Percentiles rank a stretch among this genome's conserved stretches.
Evolutionary conservation across 1,284 basidiomycete genomes (phyloP).

Genomic region (Puccinia horiana): DNA sequence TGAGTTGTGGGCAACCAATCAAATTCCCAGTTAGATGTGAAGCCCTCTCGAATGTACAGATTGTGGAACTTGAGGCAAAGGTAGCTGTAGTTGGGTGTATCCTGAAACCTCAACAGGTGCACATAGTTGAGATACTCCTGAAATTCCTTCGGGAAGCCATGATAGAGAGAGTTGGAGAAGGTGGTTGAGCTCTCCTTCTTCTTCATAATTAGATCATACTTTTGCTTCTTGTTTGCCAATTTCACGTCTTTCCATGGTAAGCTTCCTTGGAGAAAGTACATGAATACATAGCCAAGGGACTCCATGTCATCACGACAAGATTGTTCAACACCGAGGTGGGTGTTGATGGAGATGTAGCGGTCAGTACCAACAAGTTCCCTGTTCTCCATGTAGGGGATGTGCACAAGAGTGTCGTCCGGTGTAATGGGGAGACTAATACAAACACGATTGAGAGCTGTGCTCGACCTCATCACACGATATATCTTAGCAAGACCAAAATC

Average conservation of each 20-base stretch:
- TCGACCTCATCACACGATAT: conserved; percentile 98
- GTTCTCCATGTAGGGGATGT: conserved; percentile 99
- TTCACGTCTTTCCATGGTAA: conserved; percentile 35
- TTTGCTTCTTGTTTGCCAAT: conserved; percentile 11
- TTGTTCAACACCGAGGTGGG: conserved; percentile 95
- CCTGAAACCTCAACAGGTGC: conserved; percentile 44
- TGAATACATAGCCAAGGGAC: conserved; percentile 82
- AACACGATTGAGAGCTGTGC: too few species aligned
- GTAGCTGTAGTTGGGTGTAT: conserved; percentile 49
- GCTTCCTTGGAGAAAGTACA: conserved; percentile 32
- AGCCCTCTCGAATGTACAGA: conserved; percentile 34
- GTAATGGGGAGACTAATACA: too few species aligned
- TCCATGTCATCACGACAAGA: conserved; percentile 94
- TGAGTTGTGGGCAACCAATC: conserved; percentile 38
- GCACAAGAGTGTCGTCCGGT: conserved; percentile 97
- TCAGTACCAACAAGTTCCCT: conserved; percentile 99
- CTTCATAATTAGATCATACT: conserved; percentile 20
- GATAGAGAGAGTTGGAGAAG: conserved; percentile 5
- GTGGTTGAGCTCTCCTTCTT: conserved; percentile 15
- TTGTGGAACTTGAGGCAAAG: conserved; percentile 43
- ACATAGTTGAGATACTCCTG: conserved; percentile 44
- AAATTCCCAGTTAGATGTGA: conserved; percentile 42
- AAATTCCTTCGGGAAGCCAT: conserved; percentile 28
- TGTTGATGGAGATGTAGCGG: conserved; percentile 99
- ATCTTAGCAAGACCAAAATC: conserved; percentile 99